These are phyloP conservation scores for Neophaeococcomyces mojaviensis DNA, from an alignment of 2,329 filamentous ascomycete species.

Conservation along the genomic window DNA sequence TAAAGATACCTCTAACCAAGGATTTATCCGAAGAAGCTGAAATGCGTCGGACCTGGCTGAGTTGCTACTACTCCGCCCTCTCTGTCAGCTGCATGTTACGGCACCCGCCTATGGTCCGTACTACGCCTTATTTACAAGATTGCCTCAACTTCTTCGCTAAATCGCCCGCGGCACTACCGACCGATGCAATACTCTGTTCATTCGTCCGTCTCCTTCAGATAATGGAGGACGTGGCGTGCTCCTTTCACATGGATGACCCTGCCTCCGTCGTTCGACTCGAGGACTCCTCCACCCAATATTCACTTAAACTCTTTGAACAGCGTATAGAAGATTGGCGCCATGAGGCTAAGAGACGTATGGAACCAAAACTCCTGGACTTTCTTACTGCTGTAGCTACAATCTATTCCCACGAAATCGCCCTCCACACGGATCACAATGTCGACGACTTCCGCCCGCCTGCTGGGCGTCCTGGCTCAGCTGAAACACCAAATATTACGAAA, in stretches of 20 bases:
- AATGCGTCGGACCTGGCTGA: constrained; percentile 51
- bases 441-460: constrained; percentile 42
- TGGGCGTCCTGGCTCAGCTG: constrained; percentile 33
- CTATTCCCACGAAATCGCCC: constrained; percentile 67
- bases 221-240: constrained; percentile 59
- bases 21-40: constrained; percentile 46
- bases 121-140: constrained; percentile 56
- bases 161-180: constrained; percentile 47
- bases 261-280: constrained; percentile 45
- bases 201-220: constrained; percentile 53
- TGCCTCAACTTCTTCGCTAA: constrained; percentile 50
- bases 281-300: constrained; percentile 57
- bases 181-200: constrained; percentile 48
- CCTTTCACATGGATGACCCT: constrained; percentile 60
- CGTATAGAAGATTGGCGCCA: constrained; percentile 54
- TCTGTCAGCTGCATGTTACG: constrained; percentile 52
- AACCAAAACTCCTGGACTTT: constrained; percentile 46
- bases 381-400: constrained; percentile 58
- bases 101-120: constrained; percentile 51
- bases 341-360: constrained; percentile 44
- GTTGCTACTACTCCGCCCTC: constrained; percentile 42
- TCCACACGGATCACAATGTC: constrained; percentile 56
- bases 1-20: constrained; percentile 30
- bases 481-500: constrained; percentile 12
- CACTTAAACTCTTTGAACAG: constrained; percentile 56